Evolutionary conservation across 768 basidiomycete species (phyloP).

Genomic region (Pleurotus sapidus): DNA sequence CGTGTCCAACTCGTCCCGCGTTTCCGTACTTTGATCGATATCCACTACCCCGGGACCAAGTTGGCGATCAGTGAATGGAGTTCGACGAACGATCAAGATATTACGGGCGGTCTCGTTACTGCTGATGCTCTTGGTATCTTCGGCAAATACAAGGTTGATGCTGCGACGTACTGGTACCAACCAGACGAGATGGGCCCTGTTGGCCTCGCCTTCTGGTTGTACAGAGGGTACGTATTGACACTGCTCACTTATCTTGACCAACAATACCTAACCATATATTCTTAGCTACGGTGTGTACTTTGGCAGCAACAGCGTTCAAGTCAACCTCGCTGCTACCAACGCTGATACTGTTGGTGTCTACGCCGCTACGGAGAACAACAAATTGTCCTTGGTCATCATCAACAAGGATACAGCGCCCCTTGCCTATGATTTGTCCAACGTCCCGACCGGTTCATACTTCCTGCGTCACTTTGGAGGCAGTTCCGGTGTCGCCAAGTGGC

Average conservation of each 20-base stretch:
- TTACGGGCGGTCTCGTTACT: conserved; percentile 51
- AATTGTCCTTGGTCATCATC: conserved; percentile 43
- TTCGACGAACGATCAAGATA: conserved; percentile 44
- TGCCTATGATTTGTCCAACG: conserved; percentile 36
- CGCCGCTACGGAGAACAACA: conserved; percentile 37
- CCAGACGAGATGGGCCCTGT: conserved; percentile 45
- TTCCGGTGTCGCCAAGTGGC: conserved; percentile 53
- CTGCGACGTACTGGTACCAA: conserved; percentile 51
- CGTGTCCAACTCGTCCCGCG: conserved; percentile 46
- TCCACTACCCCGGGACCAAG: conserved; percentile 53
- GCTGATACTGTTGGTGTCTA: conserved; percentile 44
- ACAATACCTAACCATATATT: not conserved
- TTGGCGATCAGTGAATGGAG: conserved; percentile 53
- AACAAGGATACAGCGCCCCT: conserved; percentile 48
- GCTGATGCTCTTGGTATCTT: conserved; percentile 53
- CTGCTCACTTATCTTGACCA: not conserved
- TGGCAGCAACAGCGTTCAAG: conserved; percentile 39
- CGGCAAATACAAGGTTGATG: conserved; percentile 45
- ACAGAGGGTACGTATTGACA: conserved; percentile 39
- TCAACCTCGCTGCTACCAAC: conserved; percentile 38
- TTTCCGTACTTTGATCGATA: conserved; percentile 43
- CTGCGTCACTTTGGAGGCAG: conserved; percentile 55
- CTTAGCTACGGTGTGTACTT: conserved; percentile 44
- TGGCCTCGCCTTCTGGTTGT: conserved; percentile 56
- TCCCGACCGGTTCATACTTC: conserved; percentile 49